Evolutionary conservation across 805 yeast species (phyloP), one percentile per base, ranked within the genome.

Genomic region (Yarrowia sp.): DNA sequence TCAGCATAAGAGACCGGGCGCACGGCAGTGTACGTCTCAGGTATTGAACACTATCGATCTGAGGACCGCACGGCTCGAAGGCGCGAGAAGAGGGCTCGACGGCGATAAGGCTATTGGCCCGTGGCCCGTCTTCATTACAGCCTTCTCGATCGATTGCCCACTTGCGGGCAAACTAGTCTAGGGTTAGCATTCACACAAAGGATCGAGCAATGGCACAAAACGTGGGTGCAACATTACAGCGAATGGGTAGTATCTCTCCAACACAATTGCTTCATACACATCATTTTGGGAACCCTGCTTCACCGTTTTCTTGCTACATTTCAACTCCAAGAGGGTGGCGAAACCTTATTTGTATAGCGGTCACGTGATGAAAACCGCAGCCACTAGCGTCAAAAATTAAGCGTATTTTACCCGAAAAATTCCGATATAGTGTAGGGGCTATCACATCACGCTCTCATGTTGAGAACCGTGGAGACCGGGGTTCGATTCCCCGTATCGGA

Each of bases 401-500:
- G 24, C 10, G 17, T 19, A 9, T 14, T 36, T 52, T 19, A 24
- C 30, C 30, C 10, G 19, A 17, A 2, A 8, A 15, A 4, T 33
- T 52, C 64, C 64, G 64, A 56, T 56, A 56, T 56, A 56, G 64
- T 56, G 64, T 56, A 56, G 64, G 64, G 64, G 64, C 64, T 56
- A 56, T 56, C 64, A 56, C 64, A 56, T 56, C 64, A 56, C 64
- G 64, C 64, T 56, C 64, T 56, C 64, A 56, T 56, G 10, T 14
- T 56, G 64, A 42, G 64, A 17, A 42, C 64, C 64, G 64, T 56
- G 64, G 64, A 56, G 64, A 56, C 64, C 64, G 64, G 64, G 64
- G 64, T 56, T 56, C 64, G 64, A 56, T 56, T 58, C 64, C 64
- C 64, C 64, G 64, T 58, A 58, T 58, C 64, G 64, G 64, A 58